Evolutionary conservation across 441 rosid species (phyloP).

Genomic region (Gossypium aridum): DNA sequence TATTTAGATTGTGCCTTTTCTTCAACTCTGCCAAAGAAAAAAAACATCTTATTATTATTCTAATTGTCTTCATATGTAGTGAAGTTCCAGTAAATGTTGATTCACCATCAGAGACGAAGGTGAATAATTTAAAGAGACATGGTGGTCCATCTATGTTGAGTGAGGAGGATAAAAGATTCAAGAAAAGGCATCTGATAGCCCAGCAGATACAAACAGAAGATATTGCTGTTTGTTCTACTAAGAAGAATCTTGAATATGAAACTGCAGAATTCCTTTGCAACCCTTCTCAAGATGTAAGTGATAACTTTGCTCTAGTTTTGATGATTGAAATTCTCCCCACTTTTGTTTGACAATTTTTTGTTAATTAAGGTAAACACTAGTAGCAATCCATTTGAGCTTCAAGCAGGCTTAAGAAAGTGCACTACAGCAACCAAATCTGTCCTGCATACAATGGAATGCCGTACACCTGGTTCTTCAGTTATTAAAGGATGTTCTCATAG

Average conservation of each 20-base stretch:
- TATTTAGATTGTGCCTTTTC: neutral
- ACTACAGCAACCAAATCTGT: slow-evolving; percentile 33
- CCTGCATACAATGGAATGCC: slow-evolving; percentile 32
- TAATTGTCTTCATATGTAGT: slow-evolving; percentile 32
- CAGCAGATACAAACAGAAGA: slow-evolving; percentile 25
- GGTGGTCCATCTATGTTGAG: slow-evolving; percentile 34
- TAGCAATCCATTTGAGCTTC: slow-evolving; percentile 28
- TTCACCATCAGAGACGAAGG: slow-evolving; percentile 36
- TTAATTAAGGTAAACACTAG: slow-evolving; percentile 28
- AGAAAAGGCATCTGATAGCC: slow-evolving; percentile 43
- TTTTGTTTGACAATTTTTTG: slow-evolving; percentile 12
- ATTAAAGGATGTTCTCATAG: slow-evolving; percentile 31
- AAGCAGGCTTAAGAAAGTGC: slow-evolving; percentile 62
- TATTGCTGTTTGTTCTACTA: slow-evolving; percentile 21
- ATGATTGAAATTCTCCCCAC: neutral
- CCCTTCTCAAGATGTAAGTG: slow-evolving; percentile 41
- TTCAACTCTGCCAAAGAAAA: neutral
- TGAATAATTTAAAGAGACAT: slow-evolving; percentile 45
- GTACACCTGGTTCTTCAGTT: slow-evolving; percentile 58
- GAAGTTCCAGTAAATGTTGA: slow-evolving; percentile 49
- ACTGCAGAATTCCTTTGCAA: slow-evolving; percentile 19
- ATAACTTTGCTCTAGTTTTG: slow-evolving; percentile 8
- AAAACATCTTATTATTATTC: neutral
- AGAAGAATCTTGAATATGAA: slow-evolving; percentile 38
- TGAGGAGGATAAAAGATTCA: slow-evolving; percentile 33